These are phyloP conservation scores for Arachis hypogaea DNA, from an alignment of 306 rosid genomes.

Conservation along the genomic window DNA sequence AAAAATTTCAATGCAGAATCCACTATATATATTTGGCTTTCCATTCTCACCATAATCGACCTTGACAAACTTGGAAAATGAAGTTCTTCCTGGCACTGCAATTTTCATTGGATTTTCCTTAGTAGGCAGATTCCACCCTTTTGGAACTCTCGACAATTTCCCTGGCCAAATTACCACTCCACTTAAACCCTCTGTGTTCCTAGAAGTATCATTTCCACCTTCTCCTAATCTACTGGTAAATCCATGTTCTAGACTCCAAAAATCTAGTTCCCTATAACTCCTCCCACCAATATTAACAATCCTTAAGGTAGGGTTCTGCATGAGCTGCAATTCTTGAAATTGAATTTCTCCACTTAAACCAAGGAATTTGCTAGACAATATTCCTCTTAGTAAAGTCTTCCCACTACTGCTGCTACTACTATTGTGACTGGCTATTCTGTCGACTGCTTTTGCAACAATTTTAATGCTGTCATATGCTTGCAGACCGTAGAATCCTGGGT, in stretches of 20 bases:
- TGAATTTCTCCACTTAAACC: constrained; percentile 68
- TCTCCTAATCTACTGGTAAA: constrained; percentile 40
- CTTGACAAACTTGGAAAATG: constrained; percentile 63
- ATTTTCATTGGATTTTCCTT: constrained; percentile 53
- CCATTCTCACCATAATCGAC: constrained; percentile 41
- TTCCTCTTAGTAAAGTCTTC: constrained; percentile 21
- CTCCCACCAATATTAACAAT: constrained; percentile 58
- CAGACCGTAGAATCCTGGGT: constrained; percentile 61
- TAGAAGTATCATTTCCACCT: constrained; percentile 14
- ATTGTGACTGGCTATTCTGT: constrained; percentile 31
- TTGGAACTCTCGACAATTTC: constrained; percentile 43
- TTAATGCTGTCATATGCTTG: constrained; percentile 66
- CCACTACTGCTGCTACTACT: constrained; percentile 25
- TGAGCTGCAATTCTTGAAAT: constrained; percentile 49
- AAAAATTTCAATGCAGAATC: constrained; percentile 67
- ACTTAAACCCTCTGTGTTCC: constrained; percentile 30
- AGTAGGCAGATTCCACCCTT: constrained; percentile 71
- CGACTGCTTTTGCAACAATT: constrained; percentile 50
- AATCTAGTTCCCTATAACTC: constrained; percentile 54
- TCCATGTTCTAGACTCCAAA: constrained; percentile 53
- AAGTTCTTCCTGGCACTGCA: constrained; percentile 66
- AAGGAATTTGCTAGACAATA: constrained; percentile 42
- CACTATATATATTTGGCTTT: constrained; percentile 36
- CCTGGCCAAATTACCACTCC: constrained; percentile 75
- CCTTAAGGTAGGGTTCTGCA: constrained; percentile 42